These are phyloP conservation scores for Athelia psychrophila DNA, from an alignment of 1,284 basidiomycete genomes.

Conservation along the genomic window DNA sequence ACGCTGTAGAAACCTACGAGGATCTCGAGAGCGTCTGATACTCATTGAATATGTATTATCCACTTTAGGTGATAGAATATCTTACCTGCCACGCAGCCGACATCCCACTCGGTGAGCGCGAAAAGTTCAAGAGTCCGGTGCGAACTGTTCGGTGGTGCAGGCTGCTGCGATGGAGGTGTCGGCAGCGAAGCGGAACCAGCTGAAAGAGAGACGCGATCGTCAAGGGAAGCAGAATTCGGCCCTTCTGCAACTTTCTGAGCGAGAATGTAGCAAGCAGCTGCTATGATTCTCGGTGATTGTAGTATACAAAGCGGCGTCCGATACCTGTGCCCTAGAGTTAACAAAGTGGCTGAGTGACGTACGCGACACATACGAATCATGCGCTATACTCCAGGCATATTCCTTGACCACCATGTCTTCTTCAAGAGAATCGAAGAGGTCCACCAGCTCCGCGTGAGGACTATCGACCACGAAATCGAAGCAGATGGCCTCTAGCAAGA, in stretches of 20 bases:
- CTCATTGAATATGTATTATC: conserved; percentile 9
- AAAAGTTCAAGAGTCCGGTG: conserved; percentile 67
- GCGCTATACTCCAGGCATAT: conserved; percentile 78
- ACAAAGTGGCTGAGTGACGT: conserved; percentile 6
- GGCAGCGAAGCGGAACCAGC: conserved; percentile 64
- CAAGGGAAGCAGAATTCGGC: conserved; percentile 66
- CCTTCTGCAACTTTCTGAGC: conserved; percentile 70
- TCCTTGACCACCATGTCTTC: conserved; percentile 54
- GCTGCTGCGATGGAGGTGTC: conserved; percentile 73
- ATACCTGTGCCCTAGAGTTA: conserved; percentile 44
- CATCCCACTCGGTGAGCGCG: conserved; percentile 55
- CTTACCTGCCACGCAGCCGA: conserved; percentile 58
- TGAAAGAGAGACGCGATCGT: conserved; percentile 62
- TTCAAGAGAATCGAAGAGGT: conserved; percentile 56
- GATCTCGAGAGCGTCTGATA: conserved; percentile 57
- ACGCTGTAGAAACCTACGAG: conserved; percentile 71
- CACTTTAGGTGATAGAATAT: conserved; percentile 3
- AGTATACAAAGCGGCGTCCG: conserved; percentile 74
- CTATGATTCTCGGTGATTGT: conserved; percentile 64
- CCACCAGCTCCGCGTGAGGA: conserved; percentile 75
- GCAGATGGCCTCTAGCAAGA: conserved; percentile 83
- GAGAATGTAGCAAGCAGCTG: conserved; percentile 71
- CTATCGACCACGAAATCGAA: conserved; percentile 88
- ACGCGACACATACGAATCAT: conserved; percentile 68
- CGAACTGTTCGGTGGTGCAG: conserved; percentile 65